phyloP scores from a whole-genome alignment of 164 flowering plant genomes.

The Annona squamosa region DNA sequence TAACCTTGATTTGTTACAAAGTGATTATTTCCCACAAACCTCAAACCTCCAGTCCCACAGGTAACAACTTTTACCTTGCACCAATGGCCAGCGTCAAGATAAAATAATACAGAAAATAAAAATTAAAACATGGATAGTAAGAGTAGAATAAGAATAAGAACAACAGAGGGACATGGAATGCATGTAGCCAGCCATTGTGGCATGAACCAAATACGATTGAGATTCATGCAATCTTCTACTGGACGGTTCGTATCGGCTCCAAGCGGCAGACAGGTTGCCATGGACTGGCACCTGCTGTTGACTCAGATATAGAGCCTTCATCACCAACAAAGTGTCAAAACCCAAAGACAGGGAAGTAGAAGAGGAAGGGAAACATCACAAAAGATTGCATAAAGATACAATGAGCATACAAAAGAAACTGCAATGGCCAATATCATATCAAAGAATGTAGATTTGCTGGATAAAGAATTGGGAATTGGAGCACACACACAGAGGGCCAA shows the following conservation, averaged over 20 bases:
- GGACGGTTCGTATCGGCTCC: slow-evolving; percentile 11
- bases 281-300: slow-evolving; percentile 12
- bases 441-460: too few species aligned
- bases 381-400: too few species aligned
- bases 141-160: neutral
- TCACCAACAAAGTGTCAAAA: too few species aligned
- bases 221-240: slow-evolving; percentile 15
- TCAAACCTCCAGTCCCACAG: too few species aligned
- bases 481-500: too few species aligned
- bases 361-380: too few species aligned
- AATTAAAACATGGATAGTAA: neutral
- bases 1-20: too few species aligned
- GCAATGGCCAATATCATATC: too few species aligned
- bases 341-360: too few species aligned
- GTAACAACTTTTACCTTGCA: neutral
- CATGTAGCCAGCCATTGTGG: slow-evolving; percentile 15
- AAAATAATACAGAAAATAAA: neutral
- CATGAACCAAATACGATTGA: slow-evolving; percentile 9
- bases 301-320: slow-evolving; percentile 11
- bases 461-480: too few species aligned
- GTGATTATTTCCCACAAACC: too few species aligned
- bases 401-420: too few species aligned
- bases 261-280: slow-evolving; percentile 20
- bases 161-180: neutral
- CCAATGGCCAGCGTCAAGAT: neutral